Conservation (phyloP, 2,329 filamentous ascomycete genomes). For the Claviceps quebecensis region DNA sequence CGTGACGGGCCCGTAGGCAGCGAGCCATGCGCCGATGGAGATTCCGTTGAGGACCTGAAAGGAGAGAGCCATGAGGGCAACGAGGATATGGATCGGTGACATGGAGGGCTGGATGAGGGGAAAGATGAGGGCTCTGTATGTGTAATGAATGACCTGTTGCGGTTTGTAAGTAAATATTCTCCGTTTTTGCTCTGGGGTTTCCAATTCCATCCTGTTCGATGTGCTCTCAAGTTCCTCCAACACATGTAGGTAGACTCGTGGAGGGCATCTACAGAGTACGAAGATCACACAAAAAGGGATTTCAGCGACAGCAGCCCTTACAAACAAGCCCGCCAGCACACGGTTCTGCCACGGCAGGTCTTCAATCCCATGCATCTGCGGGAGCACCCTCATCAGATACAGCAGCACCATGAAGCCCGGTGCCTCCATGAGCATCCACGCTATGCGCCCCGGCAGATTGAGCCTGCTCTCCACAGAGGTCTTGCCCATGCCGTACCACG, state of each 20-base stretch:
- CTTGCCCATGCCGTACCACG: constrained; percentile 86
- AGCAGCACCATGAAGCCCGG: constrained; percentile 64
- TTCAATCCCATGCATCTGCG: constrained; percentile 39
- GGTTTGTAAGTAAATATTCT: not conserved
- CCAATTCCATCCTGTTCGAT: not conserved
- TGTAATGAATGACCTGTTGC: constrained; percentile 62
- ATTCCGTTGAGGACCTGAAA: constrained; percentile 78
- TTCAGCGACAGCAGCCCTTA: constrained; percentile 17
- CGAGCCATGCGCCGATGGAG: constrained; percentile 67
- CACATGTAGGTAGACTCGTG: too few relatives aligned
- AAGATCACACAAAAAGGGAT: too few relatives aligned
- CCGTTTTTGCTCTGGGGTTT: not conserved
- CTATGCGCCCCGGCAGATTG: constrained; percentile 80
- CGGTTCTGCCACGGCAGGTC: constrained; percentile 65
- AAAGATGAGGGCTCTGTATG: constrained; percentile 73
- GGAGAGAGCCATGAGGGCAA: constrained; percentile 47
- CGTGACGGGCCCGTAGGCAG: constrained; percentile 61
- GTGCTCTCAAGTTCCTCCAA: too few relatives aligned
- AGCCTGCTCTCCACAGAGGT: constrained; percentile 60
- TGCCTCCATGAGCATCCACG: constrained; percentile 80
- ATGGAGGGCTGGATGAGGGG: constrained; percentile 82
- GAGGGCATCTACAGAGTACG: too few relatives aligned
- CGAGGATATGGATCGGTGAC: constrained; percentile 65
- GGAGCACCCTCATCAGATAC: constrained; percentile 63
- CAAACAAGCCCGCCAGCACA: constrained; percentile 56